Conservation (phyloP, 2,329 filamentous ascomycete species). For the Diplodia intermedia region DNA sequence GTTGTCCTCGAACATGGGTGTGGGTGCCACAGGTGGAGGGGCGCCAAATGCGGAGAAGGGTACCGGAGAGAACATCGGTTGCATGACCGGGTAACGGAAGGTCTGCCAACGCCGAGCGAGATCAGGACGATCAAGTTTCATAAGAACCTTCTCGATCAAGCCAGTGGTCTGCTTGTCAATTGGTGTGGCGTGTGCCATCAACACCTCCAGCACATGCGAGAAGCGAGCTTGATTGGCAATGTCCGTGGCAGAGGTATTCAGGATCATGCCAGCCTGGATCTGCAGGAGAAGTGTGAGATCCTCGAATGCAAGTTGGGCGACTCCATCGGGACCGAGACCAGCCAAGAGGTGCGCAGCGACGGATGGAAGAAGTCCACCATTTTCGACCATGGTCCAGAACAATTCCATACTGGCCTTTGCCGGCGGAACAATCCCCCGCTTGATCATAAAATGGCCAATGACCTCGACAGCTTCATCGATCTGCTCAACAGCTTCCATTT, state of each 20-base stretch:
- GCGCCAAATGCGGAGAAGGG: constrained; percentile 48
- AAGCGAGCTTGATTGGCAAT: constrained; percentile 66
- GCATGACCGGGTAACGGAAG: constrained; percentile 58
- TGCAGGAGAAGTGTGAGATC: constrained; percentile 67
- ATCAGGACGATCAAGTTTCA: constrained; percentile 59
- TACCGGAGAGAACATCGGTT: constrained; percentile 48
- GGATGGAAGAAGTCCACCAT: constrained; percentile 66
- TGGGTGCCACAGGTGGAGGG: constrained; percentile 59
- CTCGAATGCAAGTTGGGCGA: constrained; percentile 61
- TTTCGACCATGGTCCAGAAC: constrained; percentile 70
- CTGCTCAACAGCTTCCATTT: constrained; percentile 71
- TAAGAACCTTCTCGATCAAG: constrained; percentile 65
- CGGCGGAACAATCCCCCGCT: constrained; percentile 59
- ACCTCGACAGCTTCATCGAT: constrained; percentile 86
- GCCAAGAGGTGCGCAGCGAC: constrained; percentile 67
- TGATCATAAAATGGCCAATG: constrained; percentile 64
- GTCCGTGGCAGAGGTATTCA: constrained; percentile 57
- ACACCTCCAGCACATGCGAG: constrained; percentile 66
- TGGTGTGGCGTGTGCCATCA: constrained; percentile 59
- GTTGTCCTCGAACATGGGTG: constrained; percentile 75
- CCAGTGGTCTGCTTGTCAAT: constrained; percentile 63
- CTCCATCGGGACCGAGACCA: constrained; percentile 65
- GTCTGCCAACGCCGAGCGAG: constrained; percentile 64
- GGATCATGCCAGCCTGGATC: constrained; percentile 62
- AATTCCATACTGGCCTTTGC: constrained; percentile 64